Evolutionary conservation across 768 basidiomycete genomes (phyloP).

Genomic region (Boletus edulis): DNA sequence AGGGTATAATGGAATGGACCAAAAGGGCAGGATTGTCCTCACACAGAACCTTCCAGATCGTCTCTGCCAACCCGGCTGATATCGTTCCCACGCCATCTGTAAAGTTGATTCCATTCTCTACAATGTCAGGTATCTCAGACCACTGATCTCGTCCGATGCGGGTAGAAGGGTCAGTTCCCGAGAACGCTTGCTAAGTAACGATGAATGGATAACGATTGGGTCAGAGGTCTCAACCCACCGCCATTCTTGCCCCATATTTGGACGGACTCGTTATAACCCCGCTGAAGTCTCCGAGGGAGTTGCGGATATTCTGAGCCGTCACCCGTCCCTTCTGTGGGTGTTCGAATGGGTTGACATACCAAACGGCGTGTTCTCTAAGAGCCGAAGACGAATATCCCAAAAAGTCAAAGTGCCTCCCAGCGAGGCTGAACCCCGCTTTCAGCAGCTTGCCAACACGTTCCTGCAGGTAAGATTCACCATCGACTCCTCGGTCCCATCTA

Average conservation of each 20-base stretch:
- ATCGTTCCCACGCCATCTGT: slow-evolving; percentile 86
- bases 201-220: slow-evolving; percentile 6
- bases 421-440: slow-evolving; percentile 65
- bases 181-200: slow-evolving; percentile 63
- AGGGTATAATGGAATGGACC: slow-evolving; percentile 45
- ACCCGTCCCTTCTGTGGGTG: slow-evolving; percentile 44
- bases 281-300: slow-evolving; percentile 65
- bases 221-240: slow-evolving; percentile 26
- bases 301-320: slow-evolving; percentile 57
- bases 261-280: slow-evolving; percentile 60
- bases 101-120: slow-evolving; percentile 42
- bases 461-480: slow-evolving; percentile 52
- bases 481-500: slow-evolving; percentile 66
- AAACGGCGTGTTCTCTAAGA: slow-evolving; percentile 75
- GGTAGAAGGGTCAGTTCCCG: slow-evolving; percentile 77
- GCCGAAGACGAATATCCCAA: slow-evolving; percentile 67
- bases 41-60: slow-evolving; percentile 59
- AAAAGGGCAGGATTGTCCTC: slow-evolving; percentile 37
- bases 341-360: slow-evolving; percentile 71
- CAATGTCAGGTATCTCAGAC: slow-evolving; percentile 60
- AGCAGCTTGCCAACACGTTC: slow-evolving; percentile 58
- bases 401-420: slow-evolving; percentile 34
- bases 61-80: slow-evolving; percentile 53
- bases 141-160: slow-evolving; percentile 54
- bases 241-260: slow-evolving; percentile 78